Evolutionary conservation across 2,329 filamentous ascomycete genomes (phyloP).

Genomic region (Aspergillus spinulosporus): DNA sequence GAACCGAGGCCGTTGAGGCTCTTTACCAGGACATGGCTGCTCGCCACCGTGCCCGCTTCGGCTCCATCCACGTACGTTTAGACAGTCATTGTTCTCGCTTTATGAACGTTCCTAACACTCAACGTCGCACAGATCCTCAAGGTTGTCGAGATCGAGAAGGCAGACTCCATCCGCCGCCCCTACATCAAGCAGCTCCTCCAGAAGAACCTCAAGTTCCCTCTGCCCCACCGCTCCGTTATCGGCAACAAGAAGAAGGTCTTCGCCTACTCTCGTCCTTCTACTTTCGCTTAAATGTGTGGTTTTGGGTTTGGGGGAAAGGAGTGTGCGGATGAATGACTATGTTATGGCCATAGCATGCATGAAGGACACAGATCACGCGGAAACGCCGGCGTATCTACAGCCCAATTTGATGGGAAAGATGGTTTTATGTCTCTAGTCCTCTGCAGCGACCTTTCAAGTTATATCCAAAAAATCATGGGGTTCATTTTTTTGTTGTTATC

Average conservation of each 20-base stretch:
- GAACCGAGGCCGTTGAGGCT: slow-evolving; percentile 90
- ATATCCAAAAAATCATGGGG: slow-evolving; percentile 42
- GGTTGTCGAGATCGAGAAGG: slow-evolving; percentile 95
- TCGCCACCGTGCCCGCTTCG: slow-evolving; percentile 96
- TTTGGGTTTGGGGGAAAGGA: slow-evolving; percentile 37
- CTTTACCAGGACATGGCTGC: slow-evolving; percentile 99
- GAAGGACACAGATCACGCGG: slow-evolving; percentile 39
- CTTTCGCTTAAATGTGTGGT: slow-evolving; percentile 80
- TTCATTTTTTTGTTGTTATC: slow-evolving; percentile 26
- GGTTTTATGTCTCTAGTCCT: slow-evolving; percentile 44
- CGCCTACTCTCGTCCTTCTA: slow-evolving; percentile 87
- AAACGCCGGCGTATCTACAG: slow-evolving; percentile 38
- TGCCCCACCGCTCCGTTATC: slow-evolving; percentile 92
- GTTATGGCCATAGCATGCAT: slow-evolving; percentile 46
- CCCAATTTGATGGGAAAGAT: slow-evolving; percentile 37
- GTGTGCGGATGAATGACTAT: slow-evolving; percentile 46
- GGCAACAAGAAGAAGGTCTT: slow-evolving; percentile 81
- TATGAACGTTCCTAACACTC: slow-evolving; percentile 11
- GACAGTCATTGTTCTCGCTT: neutral
- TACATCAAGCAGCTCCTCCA: slow-evolving; percentile 98
- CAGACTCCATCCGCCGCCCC: slow-evolving; percentile 90
- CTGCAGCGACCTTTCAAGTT: slow-evolving; percentile 43
- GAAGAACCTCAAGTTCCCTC: slow-evolving; percentile 97
- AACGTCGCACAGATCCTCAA: slow-evolving; percentile 75
- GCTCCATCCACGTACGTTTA: slow-evolving; percentile 90